These are phyloP conservation scores for Berberis thunbergii DNA, from an alignment of 164 flowering plant genomes.

Conservation along the genomic window DNA sequence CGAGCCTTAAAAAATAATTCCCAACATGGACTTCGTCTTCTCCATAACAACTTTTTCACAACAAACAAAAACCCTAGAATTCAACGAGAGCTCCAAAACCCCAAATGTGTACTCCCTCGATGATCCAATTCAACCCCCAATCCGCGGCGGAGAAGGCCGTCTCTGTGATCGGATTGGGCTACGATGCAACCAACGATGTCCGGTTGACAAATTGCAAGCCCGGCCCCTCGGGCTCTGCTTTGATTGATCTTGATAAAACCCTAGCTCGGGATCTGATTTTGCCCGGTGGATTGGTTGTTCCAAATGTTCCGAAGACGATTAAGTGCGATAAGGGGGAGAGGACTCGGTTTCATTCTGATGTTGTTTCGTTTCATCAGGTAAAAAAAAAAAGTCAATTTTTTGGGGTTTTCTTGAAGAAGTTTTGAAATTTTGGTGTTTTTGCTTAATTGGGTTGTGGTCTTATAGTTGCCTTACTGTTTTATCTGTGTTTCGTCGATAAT, in stretches of 20 bases:
- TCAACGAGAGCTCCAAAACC: neutral
- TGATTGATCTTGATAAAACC: conserved; percentile 49
- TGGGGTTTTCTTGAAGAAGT: neutral
- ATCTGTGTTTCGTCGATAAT: no score
- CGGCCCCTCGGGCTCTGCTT: conserved; percentile 35
- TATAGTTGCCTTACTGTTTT: no score
- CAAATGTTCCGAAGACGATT: conserved; percentile 46
- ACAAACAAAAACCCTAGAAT: no score
- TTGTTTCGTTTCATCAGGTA: conserved; percentile 78
- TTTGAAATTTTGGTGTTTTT: neutral
- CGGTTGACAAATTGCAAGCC: conserved; percentile 54
- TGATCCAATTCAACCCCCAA: conserved; percentile 25
- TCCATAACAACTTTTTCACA: neutral
- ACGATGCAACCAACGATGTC: conserved; percentile 50
- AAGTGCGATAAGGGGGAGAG: conserved; percentile 85
- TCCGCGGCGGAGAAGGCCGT: conserved; percentile 77
- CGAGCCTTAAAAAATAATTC: neutral
- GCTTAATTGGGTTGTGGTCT: no score
- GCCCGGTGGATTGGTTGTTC: conserved; percentile 64
- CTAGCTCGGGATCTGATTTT: conserved; percentile 37
- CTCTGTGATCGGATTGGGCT: conserved; percentile 62
- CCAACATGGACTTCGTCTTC: neutral
- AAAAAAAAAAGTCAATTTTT: neutral
- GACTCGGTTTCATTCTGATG: conserved; percentile 71
- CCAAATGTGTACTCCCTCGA: neutral